Conservation (phyloP, 2,329 filamentous ascomycete genomes). For the Penicillium sp. region DNA sequence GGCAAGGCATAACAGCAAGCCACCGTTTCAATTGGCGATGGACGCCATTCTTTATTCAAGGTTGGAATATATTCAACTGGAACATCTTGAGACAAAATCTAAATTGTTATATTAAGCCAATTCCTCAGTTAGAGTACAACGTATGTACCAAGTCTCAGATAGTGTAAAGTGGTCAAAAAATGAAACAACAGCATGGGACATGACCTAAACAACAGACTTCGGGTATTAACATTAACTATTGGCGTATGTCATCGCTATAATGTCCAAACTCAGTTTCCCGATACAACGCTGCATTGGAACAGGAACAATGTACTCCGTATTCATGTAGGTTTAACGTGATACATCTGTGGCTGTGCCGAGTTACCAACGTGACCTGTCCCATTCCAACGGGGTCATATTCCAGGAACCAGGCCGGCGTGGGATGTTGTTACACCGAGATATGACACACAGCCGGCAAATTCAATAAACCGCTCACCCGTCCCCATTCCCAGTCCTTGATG, state of each 20-base stretch:
- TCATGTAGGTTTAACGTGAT: not conserved
- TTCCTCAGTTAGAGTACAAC: not conserved
- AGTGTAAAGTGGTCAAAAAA: not conserved
- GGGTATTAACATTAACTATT: not conserved
- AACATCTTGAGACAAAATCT: slow-evolving; percentile 3
- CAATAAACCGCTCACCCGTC: not conserved
- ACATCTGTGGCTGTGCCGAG: not conserved
- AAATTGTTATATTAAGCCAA: not conserved
- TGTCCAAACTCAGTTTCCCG: not conserved
- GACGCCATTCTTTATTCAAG: not conserved
- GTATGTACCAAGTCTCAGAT: too few relatives aligned
- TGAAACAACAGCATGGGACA: slow-evolving; percentile 11
- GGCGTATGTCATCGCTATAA: not conserved
- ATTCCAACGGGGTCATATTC: not conserved
- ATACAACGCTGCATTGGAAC: slow-evolving; percentile 13
- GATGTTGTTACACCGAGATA: not conserved
- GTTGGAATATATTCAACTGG: not conserved
- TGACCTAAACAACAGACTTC: not conserved
- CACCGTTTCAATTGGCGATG: not conserved
- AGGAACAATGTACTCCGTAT: not conserved
- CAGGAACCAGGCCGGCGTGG: not conserved
- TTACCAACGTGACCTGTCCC: not conserved
- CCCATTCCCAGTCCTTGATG: not conserved
- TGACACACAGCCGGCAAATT: not conserved
- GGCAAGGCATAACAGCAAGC: not conserved